Evolutionary conservation across 2,329 filamentous ascomycete species (phyloP), one percentile per base, ranked within the genome.

Genomic region (Pochonia chlamydosporia): DNA sequence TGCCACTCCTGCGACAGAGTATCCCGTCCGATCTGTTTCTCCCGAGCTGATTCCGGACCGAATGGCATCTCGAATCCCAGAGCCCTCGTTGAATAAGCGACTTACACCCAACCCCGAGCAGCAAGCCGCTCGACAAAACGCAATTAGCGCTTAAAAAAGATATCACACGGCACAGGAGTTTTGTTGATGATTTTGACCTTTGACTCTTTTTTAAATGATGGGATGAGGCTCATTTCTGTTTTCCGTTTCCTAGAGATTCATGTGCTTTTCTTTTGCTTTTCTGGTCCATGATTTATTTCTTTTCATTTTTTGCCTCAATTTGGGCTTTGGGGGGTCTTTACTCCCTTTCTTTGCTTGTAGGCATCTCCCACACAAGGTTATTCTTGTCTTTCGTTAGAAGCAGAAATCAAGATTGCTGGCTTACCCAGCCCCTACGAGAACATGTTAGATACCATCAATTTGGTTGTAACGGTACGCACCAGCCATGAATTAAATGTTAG

Each of bases 21-120:
- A 78, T 53, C 74, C 74, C 4, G 56, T 79, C 26, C 69, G 78
- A 33, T 78, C 76, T 20, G 69, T 74, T 23, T 81, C 78, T 3
- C 78, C 78, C 1, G 81, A 84, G 40, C 65, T 84, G 40, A 61
- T 82, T n/a, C 79, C 78, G 11, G 81, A 84, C 58, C 72, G 78
- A 45, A 82, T 82, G 79, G 76, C 75, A 6, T 75, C 77, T 47
- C 74, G 78, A 45, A 74, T 81, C 35, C 70, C 72, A 9, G 74
- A 76, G 47, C 71, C 74, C 9, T 64, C 63, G 16, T 62, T 76
- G 35, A 65, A 60, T 55, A 59, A 64, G 46, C 65, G 74, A 23
- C 55, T 76, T 52, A 77, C 74, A 7, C 74, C 74, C 2, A 73
- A 69, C 46, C 73, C 72, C 4, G 73, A 76, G 59, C 57, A 66